Evolutionary conservation across 1,139 yeast genomes (phyloP).

Genomic region (Pneumocystis carinii): DNA sequence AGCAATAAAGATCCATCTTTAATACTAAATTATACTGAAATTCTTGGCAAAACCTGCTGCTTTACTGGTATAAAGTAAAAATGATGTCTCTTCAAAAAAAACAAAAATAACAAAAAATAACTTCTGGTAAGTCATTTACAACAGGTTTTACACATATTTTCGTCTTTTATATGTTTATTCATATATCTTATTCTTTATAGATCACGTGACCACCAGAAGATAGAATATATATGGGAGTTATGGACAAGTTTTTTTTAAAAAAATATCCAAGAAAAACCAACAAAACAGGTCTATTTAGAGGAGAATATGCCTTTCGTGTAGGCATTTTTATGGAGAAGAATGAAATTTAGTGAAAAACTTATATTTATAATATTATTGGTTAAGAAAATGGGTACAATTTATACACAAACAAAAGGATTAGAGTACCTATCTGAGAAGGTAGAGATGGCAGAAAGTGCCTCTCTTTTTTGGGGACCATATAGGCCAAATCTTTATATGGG

Average conservation of each 20-base stretch:
- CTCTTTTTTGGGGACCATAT: conserved; percentile 79
- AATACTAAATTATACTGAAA: no score
- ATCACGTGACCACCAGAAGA: no score
- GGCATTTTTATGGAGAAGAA: neutral
- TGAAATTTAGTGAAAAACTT: neutral
- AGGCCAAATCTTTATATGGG: conserved; percentile 80
- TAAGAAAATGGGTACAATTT: neutral
- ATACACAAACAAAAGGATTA: neutral
- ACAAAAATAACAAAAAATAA: no score
- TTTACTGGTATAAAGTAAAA: conserved; percentile 2
- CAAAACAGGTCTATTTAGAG: no score
- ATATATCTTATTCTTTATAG: no score
- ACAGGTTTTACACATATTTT: no score
- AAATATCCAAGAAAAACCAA: no score
- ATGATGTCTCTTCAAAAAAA: conserved; percentile 57
- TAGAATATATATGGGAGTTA: no score
- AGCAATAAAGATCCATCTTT: neutral
- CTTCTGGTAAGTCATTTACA: no score
- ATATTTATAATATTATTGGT: neutral
- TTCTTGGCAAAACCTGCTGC: neutral
- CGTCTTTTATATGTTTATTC: no score
- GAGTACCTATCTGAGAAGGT: neutral
- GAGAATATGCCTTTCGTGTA: no score
- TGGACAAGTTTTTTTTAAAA: no score
- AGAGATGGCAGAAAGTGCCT: conserved; percentile 10